Evolutionary conservation across 768 basidiomycete genomes (phyloP).

Genomic region (Lentinula aciculospora): DNA sequence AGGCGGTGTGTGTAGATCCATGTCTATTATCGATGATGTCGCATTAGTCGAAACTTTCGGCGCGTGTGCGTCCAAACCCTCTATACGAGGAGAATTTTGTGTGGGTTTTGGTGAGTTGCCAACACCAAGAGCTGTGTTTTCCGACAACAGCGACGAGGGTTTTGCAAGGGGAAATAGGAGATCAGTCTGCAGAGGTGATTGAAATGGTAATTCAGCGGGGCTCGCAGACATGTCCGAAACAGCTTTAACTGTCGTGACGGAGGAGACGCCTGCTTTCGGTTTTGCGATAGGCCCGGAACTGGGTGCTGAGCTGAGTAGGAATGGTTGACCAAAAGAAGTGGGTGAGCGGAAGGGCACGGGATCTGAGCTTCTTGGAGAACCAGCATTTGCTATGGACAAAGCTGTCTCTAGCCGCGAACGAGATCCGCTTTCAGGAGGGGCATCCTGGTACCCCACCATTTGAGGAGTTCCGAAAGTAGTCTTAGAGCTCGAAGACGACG

Average conservation of each 20-base stretch:
- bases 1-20: neutral
- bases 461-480: conserved; percentile 1
- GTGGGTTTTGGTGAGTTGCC: neutral
- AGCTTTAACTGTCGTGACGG: neutral
- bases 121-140: neutral
- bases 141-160: neutral
- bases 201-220: neutral
- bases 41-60: no score
- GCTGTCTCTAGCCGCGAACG: conserved; percentile 61
- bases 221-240: neutral
- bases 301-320: neutral
- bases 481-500: conserved; percentile 12
- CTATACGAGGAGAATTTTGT: neutral
- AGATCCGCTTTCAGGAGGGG: conserved; percentile 30
- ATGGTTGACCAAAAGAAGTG: neutral
- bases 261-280: neutral
- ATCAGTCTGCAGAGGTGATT: neutral
- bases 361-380: conserved; percentile 19
- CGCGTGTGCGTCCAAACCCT: neutral
- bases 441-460: neutral
- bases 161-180: neutral
- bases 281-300: neutral
- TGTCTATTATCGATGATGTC: no score
- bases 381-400: conserved; percentile 60
- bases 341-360: neutral